Evolutionary conservation across 1,284 basidiomycete genomes (phyloP), one percentile per base, ranked within the genome.

Genomic region (Ganoderma sinense): DNA sequence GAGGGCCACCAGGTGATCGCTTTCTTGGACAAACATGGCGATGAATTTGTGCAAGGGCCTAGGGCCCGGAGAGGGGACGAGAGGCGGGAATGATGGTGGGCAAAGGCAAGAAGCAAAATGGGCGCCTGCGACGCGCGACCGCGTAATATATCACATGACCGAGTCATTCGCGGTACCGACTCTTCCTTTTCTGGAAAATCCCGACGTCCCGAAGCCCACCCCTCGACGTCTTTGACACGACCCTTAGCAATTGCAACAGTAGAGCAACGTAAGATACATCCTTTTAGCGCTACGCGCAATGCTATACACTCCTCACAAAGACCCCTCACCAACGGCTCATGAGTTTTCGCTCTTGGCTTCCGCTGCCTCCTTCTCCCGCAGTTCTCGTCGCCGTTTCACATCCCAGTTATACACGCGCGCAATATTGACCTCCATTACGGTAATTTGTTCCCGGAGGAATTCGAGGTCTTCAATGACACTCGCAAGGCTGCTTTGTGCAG

Each of bases 351-450:
- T 62, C 55, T 74, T 69, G 1, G 72, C 71, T 56, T 76, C 73
- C 56, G 61, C 61, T 23, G 75, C 78, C 67, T 87, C 87, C 72
- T 79, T 81, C 74, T 86, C 83, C 71, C 89, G 82, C 72, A 79
- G 79, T 66, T 93, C 91, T 78, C 94, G 84, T 77, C 96, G 84
- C 72, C 93, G 84, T 79, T 95, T 95, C 58, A 97, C 96, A 79
- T 97, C 96, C 93, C 94, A 97, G 78, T 99, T 99, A 81, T 98
- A 98, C 66, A 98, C 93, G 45, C 97, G 86, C 10, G 97, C 97
- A 33, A 95, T 97, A 80, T 99, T 99, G 71, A 99, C 97, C 80
- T 99, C 97, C 94, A 98, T 98, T 18, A 98, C 90, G 4, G 97
- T 99, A 65, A 97, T 89, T 81, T 99, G 97, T 79, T 99, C 97